A percentile compares a stretch with the other conserved stretches of the same genome.
phyloP scores from a whole-genome alignment of 208 protist species.

The Crithidia bombi region DNA sequence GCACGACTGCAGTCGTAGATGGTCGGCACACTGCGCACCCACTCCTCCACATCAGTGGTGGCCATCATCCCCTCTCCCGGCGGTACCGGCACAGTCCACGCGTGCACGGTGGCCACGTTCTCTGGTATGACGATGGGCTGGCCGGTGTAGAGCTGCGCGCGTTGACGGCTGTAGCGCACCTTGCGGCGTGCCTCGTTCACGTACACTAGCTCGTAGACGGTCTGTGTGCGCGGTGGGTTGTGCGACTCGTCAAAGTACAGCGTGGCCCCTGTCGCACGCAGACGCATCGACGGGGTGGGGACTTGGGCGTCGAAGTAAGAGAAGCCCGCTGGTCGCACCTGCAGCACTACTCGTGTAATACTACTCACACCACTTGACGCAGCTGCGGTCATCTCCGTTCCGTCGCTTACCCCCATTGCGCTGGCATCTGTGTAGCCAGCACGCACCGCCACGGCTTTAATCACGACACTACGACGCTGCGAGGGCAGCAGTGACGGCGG shows the following conservation, averaged over 20 bases:
- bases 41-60: constrained; percentile 8
- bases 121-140: constrained; percentile 53
- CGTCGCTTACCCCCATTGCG: background rate
- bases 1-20: constrained; percentile 76
- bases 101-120: constrained; percentile 73
- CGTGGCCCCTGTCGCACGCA: constrained; percentile 53
- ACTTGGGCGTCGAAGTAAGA: constrained; percentile 71
- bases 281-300: constrained; percentile 54
- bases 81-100: constrained; percentile 60
- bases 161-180: constrained; percentile 57
- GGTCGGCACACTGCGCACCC: constrained; percentile 61
- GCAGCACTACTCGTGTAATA: constrained; percentile 48
- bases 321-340: constrained; percentile 54
- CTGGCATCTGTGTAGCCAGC: background rate
- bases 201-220: constrained; percentile 76
- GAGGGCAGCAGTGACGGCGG: constrained; percentile 29
- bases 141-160: constrained; percentile 52
- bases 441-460: constrained; percentile 61
- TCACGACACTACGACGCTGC: constrained; percentile 35
- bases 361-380: constrained; percentile 58
- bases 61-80: background rate
- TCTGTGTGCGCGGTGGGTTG: constrained; percentile 56
- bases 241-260: constrained; percentile 83
- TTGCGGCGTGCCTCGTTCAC: constrained; percentile 58
- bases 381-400: background rate